Conservation (phyloP, 208 protist genomes). For the Leishmania turanica region DNA sequence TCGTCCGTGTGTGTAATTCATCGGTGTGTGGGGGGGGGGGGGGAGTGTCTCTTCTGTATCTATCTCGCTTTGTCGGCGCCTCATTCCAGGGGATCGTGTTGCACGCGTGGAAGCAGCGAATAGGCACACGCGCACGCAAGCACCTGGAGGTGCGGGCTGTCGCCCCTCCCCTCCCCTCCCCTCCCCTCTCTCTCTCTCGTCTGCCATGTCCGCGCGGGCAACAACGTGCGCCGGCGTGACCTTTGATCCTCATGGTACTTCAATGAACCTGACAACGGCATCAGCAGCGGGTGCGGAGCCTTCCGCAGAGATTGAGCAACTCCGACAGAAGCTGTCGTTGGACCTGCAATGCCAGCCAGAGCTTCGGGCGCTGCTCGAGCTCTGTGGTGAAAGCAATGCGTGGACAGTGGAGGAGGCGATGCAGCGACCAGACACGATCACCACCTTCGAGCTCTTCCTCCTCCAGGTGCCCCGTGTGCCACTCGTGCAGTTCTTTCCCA, state of each 20-base stretch:
- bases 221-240: not conserved
- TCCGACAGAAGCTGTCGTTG: slow-evolving; percentile 41
- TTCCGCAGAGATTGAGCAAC: slow-evolving; percentile 42
- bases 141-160: not conserved
- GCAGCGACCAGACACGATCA: slow-evolving; percentile 55
- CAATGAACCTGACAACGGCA: not conserved
- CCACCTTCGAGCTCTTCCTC: slow-evolving; percentile 86
- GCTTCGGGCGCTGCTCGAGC: slow-evolving; percentile 54
- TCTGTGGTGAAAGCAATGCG: slow-evolving; percentile 84
- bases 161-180: too few relatives aligned
- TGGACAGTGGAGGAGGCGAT: slow-evolving; percentile 77
- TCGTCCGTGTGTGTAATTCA: not conserved
- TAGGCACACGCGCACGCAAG: not conserved
- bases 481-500: slow-evolving; percentile 70
- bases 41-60: not conserved
- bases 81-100: not conserved
- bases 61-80: not conserved
- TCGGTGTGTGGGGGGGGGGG: too few relatives aligned
- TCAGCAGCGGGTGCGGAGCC: not conserved
- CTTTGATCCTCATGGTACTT: not conserved
- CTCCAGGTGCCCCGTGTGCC: slow-evolving; percentile 62
- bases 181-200: not conserved
- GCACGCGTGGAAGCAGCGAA: not conserved
- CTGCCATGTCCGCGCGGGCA: not conserved
- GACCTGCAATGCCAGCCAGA: slow-evolving; percentile 52